Evolutionary conservation across 2,329 filamentous ascomycete genomes (phyloP), one percentile per base, ranked within the genome.

Genomic region (Gliomastix tumulicola): DNA sequence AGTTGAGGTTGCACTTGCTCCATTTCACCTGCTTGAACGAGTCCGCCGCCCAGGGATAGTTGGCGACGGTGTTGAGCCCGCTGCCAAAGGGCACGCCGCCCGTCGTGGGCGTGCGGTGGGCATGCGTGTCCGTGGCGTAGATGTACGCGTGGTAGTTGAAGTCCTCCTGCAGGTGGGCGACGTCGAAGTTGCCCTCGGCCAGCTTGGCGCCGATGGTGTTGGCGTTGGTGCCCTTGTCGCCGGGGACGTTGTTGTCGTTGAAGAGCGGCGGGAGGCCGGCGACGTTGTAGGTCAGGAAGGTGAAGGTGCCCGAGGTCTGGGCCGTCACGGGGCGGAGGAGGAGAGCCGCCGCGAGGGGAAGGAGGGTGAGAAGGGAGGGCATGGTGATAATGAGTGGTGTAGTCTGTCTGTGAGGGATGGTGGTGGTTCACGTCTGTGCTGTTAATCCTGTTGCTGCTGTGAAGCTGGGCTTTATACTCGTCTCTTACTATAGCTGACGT

Each of bases 141-240:
- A 84, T 68, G 39, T 68, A 65, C 8, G 74, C 71, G 46, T 84
- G 78, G 55, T 76, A 84, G 57, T 81, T 81, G 64, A 83, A 83
- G 52, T 83, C 76, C 63, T 83, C 80, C 52, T 84, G 80, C 12
- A 80, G 60, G 44, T 84, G 68, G 50, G 83, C 76, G 20, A 84
- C 57, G 44, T 79, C 75, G 56, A 75, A 79, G 38, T 58, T 66
- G 40, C 78, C 71, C 48, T 72, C 44, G 6, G 71, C 60, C 46
- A 84, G 75, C 36, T 70, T 62, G 5, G 63, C 50, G 1, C 79
- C 79, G 34, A 83, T 80, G 20, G 57, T 53, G 9, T 60, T 60
- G 2, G 76, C 65, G 53, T 82, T 82, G 7, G 62, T 64, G 1
- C 62, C 58, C 57, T 82, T 82, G 54, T 80, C 71, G 17, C 79